Evolutionary conservation across 768 basidiomycete species (phyloP).

Genomic region (Sarcodon sp.): DNA sequence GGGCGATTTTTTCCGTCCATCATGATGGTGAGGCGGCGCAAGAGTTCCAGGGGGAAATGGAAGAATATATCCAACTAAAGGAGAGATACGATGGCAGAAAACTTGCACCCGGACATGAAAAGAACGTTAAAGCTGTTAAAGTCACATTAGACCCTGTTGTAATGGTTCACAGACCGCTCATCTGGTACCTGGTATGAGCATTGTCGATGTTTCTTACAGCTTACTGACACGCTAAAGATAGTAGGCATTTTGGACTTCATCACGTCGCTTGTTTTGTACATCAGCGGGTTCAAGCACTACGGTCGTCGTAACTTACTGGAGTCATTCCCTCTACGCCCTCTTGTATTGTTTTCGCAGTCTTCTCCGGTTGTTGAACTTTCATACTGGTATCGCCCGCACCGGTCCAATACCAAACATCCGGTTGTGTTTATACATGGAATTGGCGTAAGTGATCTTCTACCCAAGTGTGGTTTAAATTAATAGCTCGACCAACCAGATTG

Average conservation of each 20-base stretch:
- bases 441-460: slow-evolving; percentile 29
- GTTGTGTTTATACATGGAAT: slow-evolving; percentile 60
- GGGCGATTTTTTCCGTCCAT: slow-evolving; percentile 42
- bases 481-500: slow-evolving; percentile 30
- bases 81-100: slow-evolving; percentile 27
- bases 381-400: slow-evolving; percentile 40
- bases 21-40: slow-evolving; percentile 22
- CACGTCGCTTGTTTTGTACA: slow-evolving; percentile 19
- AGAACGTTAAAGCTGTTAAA: slow-evolving; percentile 30
- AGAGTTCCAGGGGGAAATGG: slow-evolving; percentile 27
- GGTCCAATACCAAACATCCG: slow-evolving; percentile 30
- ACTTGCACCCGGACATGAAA: slow-evolving; percentile 26
- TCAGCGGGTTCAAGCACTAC: slow-evolving; percentile 43
- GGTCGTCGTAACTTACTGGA: slow-evolving; percentile 19
- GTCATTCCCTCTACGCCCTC: slow-evolving; percentile 41
- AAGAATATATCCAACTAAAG: slow-evolving; percentile 27
- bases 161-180: slow-evolving; percentile 41
- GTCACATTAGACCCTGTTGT: slow-evolving; percentile 44
- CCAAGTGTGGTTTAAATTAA: not conserved
- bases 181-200: slow-evolving; percentile 46
- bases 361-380: slow-evolving; percentile 22
- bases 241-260: slow-evolving; percentile 36
- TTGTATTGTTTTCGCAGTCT: slow-evolving; percentile 28
- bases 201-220: not conserved
- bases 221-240: slow-evolving; percentile 24